Percentiles rank a stretch among this genome's conserved stretches.
phyloP scores from a whole-genome alignment of 805 yeast species.

The Candida caryicola region DNA sequence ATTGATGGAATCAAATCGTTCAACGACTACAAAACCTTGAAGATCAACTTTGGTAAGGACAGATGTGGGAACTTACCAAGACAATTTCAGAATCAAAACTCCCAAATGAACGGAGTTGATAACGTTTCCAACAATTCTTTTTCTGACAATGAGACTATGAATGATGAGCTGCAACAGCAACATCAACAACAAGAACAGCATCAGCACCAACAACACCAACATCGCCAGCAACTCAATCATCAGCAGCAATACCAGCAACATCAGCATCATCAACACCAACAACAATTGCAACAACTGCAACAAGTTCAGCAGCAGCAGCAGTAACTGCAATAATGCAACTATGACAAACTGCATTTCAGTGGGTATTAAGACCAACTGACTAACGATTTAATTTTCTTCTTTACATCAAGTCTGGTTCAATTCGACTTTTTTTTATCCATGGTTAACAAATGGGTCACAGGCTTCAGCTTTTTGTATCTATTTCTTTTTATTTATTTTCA shows the following conservation, averaged over 20 bases:
- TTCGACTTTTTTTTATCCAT: neutral
- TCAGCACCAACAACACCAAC: conserved; percentile 4
- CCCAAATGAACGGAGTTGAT: conserved; percentile 12
- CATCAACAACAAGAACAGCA: conserved; percentile 7
- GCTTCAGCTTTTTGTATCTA: neutral
- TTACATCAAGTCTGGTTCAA: neutral
- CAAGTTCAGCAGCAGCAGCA: conserved; percentile 1
- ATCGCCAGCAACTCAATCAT: conserved; percentile 3
- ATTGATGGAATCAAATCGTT: conserved; percentile 85
- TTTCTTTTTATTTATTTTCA: neutral
- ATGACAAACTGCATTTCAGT: neutral
- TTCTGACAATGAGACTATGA: conserved; percentile 22
- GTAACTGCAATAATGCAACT: neutral
- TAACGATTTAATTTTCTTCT: neutral
- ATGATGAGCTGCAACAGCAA: conserved; percentile 15
- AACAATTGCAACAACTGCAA: neutral
- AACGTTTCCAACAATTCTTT: conserved; percentile 17
- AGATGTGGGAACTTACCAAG: conserved; percentile 94
- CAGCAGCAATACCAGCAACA: conserved; percentile 5
- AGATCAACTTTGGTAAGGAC: conserved; percentile 51
- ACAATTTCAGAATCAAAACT: conserved; percentile 48
- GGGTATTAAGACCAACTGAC: neutral
- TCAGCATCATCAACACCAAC: conserved; percentile 3
- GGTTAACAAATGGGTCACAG: neutral
- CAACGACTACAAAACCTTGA: conserved; percentile 59